Evolutionary conservation across 305 asterid species (phyloP).

Genomic region (Salvia sclarea): DNA sequence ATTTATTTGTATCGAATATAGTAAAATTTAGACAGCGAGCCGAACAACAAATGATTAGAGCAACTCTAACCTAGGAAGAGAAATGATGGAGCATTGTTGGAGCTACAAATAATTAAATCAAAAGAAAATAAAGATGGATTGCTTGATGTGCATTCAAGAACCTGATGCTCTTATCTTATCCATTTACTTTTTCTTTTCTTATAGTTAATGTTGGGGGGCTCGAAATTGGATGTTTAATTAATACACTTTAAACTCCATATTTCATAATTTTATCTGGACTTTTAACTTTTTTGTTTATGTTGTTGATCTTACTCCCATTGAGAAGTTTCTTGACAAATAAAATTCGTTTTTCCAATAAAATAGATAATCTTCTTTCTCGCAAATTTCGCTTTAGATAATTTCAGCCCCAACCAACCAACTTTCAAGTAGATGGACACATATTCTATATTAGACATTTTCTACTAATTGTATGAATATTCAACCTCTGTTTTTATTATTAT

Average conservation of each 20-base stretch:
- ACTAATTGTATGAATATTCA: constrained; percentile 10
- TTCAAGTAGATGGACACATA: not conserved
- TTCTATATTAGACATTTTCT: constrained; percentile 6
- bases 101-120: not conserved
- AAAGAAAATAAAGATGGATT: not conserved
- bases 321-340: not conserved
- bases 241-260: not conserved
- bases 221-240: not conserved
- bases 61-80: constrained; percentile 12
- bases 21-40: constrained; percentile 9
- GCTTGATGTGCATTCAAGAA: constrained; percentile 28
- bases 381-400: not conserved
- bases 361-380: not conserved
- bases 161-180: constrained; percentile 2
- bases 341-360: not conserved
- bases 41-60: constrained; percentile 23
- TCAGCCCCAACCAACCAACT: not conserved
- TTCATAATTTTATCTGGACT: too few relatives aligned
- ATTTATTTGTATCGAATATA: too few relatives aligned
- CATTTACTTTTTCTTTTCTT: not conserved
- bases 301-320: not conserved
- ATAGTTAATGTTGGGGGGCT: not conserved
- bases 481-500: not conserved
- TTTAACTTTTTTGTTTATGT: not conserved
- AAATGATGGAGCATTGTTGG: constrained; percentile 30